Evolutionary conservation across 2,329 filamentous ascomycete genomes (phyloP), one percentile per base, ranked within the genome.

Genomic region (Stenocarpella maydis): DNA sequence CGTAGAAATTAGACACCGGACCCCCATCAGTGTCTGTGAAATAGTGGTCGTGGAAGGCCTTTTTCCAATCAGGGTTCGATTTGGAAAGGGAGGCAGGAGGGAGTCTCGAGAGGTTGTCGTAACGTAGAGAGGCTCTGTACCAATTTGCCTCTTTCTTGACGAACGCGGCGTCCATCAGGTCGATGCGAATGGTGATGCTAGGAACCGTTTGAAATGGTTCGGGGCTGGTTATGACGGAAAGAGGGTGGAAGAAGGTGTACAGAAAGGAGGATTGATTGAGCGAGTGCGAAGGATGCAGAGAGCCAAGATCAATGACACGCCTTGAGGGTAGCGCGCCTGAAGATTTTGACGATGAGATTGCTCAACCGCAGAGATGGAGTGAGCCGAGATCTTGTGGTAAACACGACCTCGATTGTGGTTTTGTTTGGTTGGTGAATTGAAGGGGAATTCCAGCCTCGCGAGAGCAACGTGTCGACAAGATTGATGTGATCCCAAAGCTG

Each of bases 101-200:
- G 7, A 67, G 21, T 17, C n/a, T 49, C 21, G 41, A 58, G 41
- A 67, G 34, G 14, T 28, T 58, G 65, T 67, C 65, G 65, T 58
- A 58, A 5, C 1, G 52, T 28, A 28, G 31, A 17, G 52, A 37
- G 43, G 41, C 53, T 41, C 50, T 58, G 54, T 54, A 28, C 68
- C 68, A 70, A 28, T 31, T 21, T 14, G 47, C 54, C 54, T 70
- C 68, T 50, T 70, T 67, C 31, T 63, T 61, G 15, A 28, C 47
- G 49, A 54, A 67, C 4, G 58, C 53, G 15, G 28, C 4, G 37
- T 54, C 37, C 37, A 63, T 54, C 12, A 28, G 26, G 26, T 50
- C 49, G 24, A 12, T 43, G 8, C 24, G 31, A 21, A 24, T 7
- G 45, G 12, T 52, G 26, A n/a, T 19, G 31, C 19, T 39, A 45